Percentiles rank a stretch among this genome's conserved stretches.
Conservation (phyloP, 1,284 basidiomycete species). For the Neolentinus lepideus region DNA sequence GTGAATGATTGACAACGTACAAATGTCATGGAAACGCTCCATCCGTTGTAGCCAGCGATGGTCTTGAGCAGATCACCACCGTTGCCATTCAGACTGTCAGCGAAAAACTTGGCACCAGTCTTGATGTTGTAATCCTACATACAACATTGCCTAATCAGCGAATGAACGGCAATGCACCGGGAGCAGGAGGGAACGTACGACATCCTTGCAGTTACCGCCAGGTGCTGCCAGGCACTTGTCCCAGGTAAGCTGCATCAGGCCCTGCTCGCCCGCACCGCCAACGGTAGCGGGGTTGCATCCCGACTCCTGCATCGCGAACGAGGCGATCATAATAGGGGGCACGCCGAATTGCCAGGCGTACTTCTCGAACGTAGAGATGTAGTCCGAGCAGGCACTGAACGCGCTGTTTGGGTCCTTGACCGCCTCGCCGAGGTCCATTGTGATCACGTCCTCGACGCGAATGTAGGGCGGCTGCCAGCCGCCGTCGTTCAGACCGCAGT, state of each 20-base stretch:
- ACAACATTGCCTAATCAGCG: slow-evolving; percentile 18
- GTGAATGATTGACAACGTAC: slow-evolving; percentile 26
- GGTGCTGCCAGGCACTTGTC: slow-evolving; percentile 74
- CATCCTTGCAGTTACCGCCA: slow-evolving; percentile 56
- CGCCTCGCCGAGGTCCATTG: slow-evolving; percentile 44
- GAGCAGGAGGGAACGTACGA: slow-evolving; percentile 27
- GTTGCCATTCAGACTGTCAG: slow-evolving; percentile 39
- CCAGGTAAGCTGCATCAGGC: slow-evolving; percentile 78
- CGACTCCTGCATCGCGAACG: slow-evolving; percentile 81
- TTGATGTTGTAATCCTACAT: slow-evolving; percentile 57
- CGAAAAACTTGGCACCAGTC: slow-evolving; percentile 57
- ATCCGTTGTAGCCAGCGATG: slow-evolving; percentile 79
- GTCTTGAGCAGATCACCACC: slow-evolving; percentile 55
- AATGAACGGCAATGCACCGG: slow-evolving; percentile 1
- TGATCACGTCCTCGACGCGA: slow-evolving; percentile 43
- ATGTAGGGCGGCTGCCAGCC: slow-evolving; percentile 65
- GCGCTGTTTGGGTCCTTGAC: slow-evolving; percentile 41
- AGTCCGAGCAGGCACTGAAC: slow-evolving; percentile 57
- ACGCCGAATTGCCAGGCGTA: slow-evolving; percentile 48
- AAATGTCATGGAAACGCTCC: slow-evolving; percentile 55
- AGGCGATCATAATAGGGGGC: slow-evolving; percentile 71
- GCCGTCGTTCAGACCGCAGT: slow-evolving; percentile 59
- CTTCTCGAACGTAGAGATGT: slow-evolving; percentile 52
- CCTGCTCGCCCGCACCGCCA: slow-evolving; percentile 78
- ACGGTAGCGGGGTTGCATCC: slow-evolving; percentile 63